Conservation (phyloP, 495 filamentous ascomycete species). For the Penicillium tannophilum region DNA sequence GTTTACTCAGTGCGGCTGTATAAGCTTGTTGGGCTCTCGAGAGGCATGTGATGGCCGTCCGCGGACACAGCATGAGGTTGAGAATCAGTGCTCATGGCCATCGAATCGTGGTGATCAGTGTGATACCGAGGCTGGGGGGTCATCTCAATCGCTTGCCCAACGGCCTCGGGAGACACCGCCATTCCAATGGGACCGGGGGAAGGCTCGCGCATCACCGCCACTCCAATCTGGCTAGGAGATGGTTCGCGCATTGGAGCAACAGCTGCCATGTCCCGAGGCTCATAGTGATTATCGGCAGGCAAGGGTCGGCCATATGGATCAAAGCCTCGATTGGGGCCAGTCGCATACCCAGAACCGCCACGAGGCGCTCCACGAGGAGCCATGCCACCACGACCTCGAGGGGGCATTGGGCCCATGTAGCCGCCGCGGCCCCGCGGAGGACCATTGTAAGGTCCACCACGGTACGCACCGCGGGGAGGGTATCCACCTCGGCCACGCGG, state of each 20-base stretch:
- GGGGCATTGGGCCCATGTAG: constrained; percentile 38
- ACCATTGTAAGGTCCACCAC: constrained; percentile 52
- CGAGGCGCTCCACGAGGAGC: constrained; percentile 53
- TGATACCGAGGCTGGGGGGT: constrained; percentile 50
- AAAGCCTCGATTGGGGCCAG: constrained; percentile 27
- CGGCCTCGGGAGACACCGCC: constrained; percentile 50
- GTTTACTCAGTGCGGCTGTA: constrained; percentile 79
- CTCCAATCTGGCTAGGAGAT: constrained; percentile 61
- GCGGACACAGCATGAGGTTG: constrained; percentile 51
- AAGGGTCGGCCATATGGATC: constrained; percentile 28
- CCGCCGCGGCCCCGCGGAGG: constrained; percentile 41
- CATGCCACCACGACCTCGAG: constrained; percentile 33
- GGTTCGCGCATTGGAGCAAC: constrained; percentile 30
- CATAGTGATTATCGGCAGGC: constrained; percentile 36
- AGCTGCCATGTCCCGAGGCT: constrained; percentile 34
- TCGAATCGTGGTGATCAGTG: constrained; percentile 52
- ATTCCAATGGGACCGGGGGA: constrained; percentile 64
- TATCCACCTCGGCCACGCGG: constrained; percentile 57
- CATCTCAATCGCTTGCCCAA: constrained; percentile 86
- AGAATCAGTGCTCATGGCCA: constrained; percentile 68
- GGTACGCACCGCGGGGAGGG: constrained; percentile 60
- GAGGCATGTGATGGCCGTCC: constrained; percentile 30
- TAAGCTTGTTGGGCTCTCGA: constrained; percentile 61
- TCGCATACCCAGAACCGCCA: constrained; percentile 28
- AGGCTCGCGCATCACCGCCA: constrained; percentile 50